A percentile compares a stretch with the other conserved stretches of the same genome.
phyloP scores from a whole-genome alignment of 176 grass and related monocot genomes.

The Ensete ventricosum region DNA sequence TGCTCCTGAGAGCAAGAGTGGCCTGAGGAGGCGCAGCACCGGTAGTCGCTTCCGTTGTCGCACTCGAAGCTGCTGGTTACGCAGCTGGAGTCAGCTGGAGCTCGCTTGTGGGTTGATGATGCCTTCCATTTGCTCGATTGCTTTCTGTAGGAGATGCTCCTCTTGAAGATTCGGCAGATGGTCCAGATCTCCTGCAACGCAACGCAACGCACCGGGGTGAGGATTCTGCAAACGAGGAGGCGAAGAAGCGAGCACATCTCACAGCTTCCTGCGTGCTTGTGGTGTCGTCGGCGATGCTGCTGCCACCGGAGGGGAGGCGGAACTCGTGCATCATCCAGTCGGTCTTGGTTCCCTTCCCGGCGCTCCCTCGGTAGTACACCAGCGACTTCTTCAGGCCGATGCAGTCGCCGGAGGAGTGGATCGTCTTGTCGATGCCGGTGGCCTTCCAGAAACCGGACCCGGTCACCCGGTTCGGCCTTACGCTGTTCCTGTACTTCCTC shows the following conservation, averaged over 20 bases:
- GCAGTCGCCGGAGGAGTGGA: constrained; percentile 26
- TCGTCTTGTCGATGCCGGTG: constrained; percentile 70
- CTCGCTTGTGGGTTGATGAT: neutral
- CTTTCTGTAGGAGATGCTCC: constrained; percentile 5
- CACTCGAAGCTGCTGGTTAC: neutral
- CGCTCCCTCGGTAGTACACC: constrained; percentile 69
- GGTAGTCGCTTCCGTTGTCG: neutral
- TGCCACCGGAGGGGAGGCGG: constrained; percentile 37
- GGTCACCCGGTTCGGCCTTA: constrained; percentile 73
- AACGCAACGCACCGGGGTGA: neutral
- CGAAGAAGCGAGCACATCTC: no score
- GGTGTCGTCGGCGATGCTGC: neutral
- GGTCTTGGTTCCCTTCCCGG: constrained; percentile 79
- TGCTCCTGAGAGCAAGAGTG: neutral
- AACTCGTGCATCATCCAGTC: constrained; percentile 99
- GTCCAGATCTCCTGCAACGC: constrained; percentile 10
- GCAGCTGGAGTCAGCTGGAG: neutral
- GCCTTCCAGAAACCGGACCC: constrained; percentile 96
- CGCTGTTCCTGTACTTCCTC: constrained; percentile 84
- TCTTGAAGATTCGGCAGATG: constrained; percentile 11
- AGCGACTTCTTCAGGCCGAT: constrained; percentile 89
- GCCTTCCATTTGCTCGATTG: neutral
- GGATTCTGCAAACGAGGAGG: no score
- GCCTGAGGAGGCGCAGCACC: neutral
- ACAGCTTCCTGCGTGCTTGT: constrained; percentile 22